Percentiles rank a stretch among this genome's conserved stretches.
phyloP scores from a whole-genome alignment of 164 flowering plant species.

The Cinnamomum chago region DNA sequence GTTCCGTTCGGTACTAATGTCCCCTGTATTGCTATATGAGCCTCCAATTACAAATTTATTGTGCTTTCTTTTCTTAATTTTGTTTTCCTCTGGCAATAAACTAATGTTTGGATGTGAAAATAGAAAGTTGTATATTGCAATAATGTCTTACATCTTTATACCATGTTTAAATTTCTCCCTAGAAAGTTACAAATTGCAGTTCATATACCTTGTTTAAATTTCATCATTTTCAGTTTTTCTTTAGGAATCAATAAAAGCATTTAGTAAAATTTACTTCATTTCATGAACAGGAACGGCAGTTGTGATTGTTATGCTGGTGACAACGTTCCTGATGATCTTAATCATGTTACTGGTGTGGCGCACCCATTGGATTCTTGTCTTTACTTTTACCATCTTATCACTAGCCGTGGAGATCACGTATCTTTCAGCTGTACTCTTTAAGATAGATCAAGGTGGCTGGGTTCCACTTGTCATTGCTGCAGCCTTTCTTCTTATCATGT shows the following conservation, averaged over 20 bases:
- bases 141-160: too few species aligned
- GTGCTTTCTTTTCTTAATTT: not conserved
- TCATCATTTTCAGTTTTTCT: not conserved
- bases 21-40: not conserved
- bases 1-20: not conserved
- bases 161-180: too few species aligned
- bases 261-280: not conserved
- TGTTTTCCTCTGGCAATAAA: too few species aligned
- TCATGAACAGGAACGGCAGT: conserved; percentile 71
- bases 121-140: not conserved
- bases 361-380: conserved; percentile 76
- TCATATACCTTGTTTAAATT: too few species aligned
- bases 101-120: not conserved
- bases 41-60: not conserved
- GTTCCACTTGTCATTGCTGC: conserved; percentile 90
- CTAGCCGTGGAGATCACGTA: conserved; percentile 63
- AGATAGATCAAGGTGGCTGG: conserved; percentile 96
- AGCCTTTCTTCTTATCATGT: conserved; percentile 74
- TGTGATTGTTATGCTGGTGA: conserved; percentile 75
- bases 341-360: conserved; percentile 90
- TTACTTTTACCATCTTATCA: conserved; percentile 54
- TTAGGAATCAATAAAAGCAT: too few species aligned
- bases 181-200: too few species aligned
- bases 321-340: conserved; percentile 75
- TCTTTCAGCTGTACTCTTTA: conserved; percentile 71